phyloP scores from a whole-genome alignment of 2,329 filamentous ascomycete species.

The Corynespora cassiicola region DNA sequence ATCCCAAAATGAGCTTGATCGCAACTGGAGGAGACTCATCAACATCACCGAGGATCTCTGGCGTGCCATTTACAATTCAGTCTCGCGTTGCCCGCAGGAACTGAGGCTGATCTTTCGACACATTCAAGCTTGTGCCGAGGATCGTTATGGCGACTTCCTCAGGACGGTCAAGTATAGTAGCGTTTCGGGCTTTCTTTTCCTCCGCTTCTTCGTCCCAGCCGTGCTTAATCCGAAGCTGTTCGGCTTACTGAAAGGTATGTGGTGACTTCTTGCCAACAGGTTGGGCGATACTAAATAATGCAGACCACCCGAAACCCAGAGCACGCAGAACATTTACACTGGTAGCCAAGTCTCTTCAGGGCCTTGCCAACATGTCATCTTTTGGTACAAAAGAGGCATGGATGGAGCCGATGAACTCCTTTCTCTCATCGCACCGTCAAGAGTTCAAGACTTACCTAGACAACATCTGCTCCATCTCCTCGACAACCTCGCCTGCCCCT shows the following conservation, averaged over 20 bases:
- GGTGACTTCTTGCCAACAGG: not conserved
- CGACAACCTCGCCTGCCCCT: constrained; percentile 64
- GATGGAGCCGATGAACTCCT: constrained; percentile 99
- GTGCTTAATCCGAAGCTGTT: constrained; percentile 95
- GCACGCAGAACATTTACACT: constrained; percentile 89
- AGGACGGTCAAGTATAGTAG: constrained; percentile 91
- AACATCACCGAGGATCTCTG: constrained; percentile 82
- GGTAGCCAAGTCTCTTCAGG: constrained; percentile 91
- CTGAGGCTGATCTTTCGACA: constrained; percentile 87
- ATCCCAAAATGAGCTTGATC: constrained; percentile 73
- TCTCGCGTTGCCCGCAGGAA: constrained; percentile 77
- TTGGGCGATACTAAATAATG: constrained; percentile 22
- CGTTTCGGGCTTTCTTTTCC: constrained; percentile 91
- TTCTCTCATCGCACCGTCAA: constrained; percentile 75
- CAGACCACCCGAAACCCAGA: constrained; percentile 80
- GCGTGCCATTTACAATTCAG: constrained; percentile 81
- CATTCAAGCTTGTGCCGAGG: constrained; percentile 88
- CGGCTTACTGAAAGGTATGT: constrained; percentile 74
- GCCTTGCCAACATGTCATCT: constrained; percentile 85
- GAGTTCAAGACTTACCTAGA: constrained; percentile 90
- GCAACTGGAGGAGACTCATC: constrained; percentile 82
- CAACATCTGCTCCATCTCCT: constrained; percentile 80
- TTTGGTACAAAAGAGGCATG: constrained; percentile 97
- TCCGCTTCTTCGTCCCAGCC: constrained; percentile 95
- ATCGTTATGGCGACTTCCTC: constrained; percentile 91